Evolutionary conservation across 257 asterid species (phyloP).

Genomic region (Solanum okadae): DNA sequence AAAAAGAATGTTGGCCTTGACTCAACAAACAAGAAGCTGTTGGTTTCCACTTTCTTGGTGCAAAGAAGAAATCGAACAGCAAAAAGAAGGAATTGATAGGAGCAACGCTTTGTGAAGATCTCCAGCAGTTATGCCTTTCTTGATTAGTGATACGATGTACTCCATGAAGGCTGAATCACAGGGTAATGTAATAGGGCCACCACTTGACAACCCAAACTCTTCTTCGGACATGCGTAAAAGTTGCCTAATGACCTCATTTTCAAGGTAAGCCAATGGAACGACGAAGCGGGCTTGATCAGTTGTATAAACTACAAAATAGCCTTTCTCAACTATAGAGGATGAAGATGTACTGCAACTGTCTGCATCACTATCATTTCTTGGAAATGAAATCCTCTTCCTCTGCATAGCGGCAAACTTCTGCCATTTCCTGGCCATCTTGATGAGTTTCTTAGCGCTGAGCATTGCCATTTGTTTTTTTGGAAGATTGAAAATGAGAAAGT

Average conservation of each 20-base stretch:
- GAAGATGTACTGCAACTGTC: background rate
- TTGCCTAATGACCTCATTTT: conserved; percentile 8
- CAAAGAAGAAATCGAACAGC: background rate
- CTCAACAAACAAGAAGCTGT: background rate
- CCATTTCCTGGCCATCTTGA: background rate
- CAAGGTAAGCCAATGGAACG: conserved; percentile 13
- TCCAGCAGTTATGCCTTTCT: background rate
- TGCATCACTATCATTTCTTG: too few species aligned
- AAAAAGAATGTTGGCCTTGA: background rate
- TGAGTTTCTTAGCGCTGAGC: background rate
- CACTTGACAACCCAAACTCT: background rate
- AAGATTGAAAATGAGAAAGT: background rate
- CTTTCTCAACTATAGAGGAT: background rate
- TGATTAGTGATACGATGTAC: conserved; percentile 11
- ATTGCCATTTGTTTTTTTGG: background rate
- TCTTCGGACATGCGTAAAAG: conserved; percentile 21
- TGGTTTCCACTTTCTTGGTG: background rate
- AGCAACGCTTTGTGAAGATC: conserved; percentile 19
- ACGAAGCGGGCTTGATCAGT: conserved; percentile 5
- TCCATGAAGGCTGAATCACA: conserved; percentile 15
- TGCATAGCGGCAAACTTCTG: background rate
- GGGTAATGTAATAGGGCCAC: conserved; percentile 13
- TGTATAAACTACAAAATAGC: conserved; percentile 27
- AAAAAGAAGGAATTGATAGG: background rate
- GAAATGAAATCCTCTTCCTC: background rate